Percentiles rank a stretch among this genome's conserved stretches.
Conservation (phyloP, 176 grass and related monocot genomes). For the Aegilops tauschii region DNA sequence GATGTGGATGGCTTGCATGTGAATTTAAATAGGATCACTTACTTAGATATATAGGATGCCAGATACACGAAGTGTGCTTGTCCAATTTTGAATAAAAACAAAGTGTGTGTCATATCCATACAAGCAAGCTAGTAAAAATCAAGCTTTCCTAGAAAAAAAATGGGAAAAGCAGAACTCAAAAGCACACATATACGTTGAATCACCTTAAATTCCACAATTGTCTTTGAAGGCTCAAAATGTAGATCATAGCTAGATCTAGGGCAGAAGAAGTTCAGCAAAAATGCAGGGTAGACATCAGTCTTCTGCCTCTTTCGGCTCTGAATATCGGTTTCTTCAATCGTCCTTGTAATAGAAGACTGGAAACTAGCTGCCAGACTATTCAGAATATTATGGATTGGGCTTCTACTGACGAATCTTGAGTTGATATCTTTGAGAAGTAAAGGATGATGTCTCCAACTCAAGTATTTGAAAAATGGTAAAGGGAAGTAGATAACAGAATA, state of each 20-base stretch:
- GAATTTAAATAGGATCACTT: too few species aligned
- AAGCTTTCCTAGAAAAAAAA: constrained; percentile 19
- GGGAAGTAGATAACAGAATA: not conserved
- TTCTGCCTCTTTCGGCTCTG: constrained; percentile 72
- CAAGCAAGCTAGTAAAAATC: not conserved
- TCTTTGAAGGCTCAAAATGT: constrained; percentile 86
- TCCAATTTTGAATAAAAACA: not conserved
- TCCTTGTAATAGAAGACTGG: constrained; percentile 38
- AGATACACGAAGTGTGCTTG: not conserved
- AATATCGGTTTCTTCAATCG: constrained; percentile 36
- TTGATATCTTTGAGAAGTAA: constrained; percentile 80
- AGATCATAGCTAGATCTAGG: constrained; percentile 73
- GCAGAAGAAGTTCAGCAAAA: constrained; percentile 80
- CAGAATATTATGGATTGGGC: constrained; percentile 78
- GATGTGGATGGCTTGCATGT: too few species aligned
- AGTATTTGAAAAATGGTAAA: constrained; percentile 24
- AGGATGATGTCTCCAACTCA: constrained; percentile 37
- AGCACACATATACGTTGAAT: constrained; percentile 11
- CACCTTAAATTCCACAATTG: constrained; percentile 95
- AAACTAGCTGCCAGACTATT: constrained; percentile 72
- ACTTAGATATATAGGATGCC: too few species aligned
- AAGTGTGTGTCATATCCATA: not conserved
- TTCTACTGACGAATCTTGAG: constrained; percentile 81
- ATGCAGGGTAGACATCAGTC: constrained; percentile 59
- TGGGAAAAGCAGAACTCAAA: constrained; percentile 24